A percentile compares a stretch with the other conserved stretches of the same genome.
These are phyloP conservation scores for Ziziphus jujuba DNA, from an alignment of 306 rosid species.

Conservation along the genomic window DNA sequence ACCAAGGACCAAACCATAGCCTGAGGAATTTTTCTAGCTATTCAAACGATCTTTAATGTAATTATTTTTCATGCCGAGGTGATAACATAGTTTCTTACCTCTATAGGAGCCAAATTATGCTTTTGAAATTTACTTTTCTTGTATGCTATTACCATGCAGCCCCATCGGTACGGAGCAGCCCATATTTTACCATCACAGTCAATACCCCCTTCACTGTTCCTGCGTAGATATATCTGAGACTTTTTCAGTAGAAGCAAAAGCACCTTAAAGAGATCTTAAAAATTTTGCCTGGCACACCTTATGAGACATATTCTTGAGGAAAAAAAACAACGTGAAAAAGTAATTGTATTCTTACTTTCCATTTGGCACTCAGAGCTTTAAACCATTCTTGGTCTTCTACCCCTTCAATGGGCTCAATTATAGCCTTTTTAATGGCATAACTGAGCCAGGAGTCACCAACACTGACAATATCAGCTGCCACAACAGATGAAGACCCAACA, in stretches of 20 bases:
- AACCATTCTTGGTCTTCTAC: slow-evolving; percentile 91
- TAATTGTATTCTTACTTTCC: slow-evolving; percentile 78
- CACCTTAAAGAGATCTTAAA: not conserved
- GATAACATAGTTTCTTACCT: slow-evolving; percentile 32
- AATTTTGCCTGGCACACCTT: not conserved
- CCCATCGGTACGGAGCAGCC: slow-evolving; percentile 94
- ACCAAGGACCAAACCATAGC: too few relatives aligned
- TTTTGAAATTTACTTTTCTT: slow-evolving; percentile 68
- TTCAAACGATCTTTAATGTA: not conserved
- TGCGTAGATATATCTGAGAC: slow-evolving; percentile 76
- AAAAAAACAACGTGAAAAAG: slow-evolving; percentile 7
- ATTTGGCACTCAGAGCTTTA: slow-evolving; percentile 61
- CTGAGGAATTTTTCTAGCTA: too few relatives aligned
- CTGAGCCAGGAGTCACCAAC: slow-evolving; percentile 94
- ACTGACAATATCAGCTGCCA: slow-evolving; percentile 78
- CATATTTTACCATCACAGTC: slow-evolving; percentile 79
- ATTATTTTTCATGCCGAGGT: not conserved
- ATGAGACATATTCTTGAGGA: not conserved
- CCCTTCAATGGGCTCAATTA: slow-evolving; percentile 70
- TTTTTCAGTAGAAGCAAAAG: slow-evolving; percentile 37
- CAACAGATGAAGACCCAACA: slow-evolving; percentile 53
- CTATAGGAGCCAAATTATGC: slow-evolving; percentile 73
- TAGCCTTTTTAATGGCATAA: slow-evolving; percentile 56
- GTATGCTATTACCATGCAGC: slow-evolving; percentile 95
- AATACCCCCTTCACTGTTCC: slow-evolving; percentile 73